phyloP scores from a whole-genome alignment of 164 flowering plant genomes.

The Nelumbo lutea region DNA sequence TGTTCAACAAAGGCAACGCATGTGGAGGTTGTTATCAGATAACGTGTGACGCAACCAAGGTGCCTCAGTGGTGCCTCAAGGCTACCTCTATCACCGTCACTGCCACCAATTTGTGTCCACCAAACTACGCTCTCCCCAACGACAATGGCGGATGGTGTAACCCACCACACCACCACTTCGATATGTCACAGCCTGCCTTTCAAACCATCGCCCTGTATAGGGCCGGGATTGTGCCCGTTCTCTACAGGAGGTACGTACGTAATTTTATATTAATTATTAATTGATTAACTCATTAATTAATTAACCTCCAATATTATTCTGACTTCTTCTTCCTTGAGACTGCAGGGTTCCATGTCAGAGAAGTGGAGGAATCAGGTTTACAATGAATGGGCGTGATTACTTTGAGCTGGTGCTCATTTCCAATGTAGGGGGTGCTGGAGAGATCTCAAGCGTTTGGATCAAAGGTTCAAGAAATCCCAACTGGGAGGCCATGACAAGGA shows the following conservation, averaged over 20 bases:
- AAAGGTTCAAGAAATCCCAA: slow-evolving; percentile 28
- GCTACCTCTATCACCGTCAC: slow-evolving; percentile 33
- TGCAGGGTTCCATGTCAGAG: slow-evolving; percentile 48
- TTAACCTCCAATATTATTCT: too few species aligned
- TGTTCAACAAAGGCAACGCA: slow-evolving; percentile 37
- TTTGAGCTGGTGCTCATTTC: slow-evolving; percentile 46
- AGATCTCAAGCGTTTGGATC: slow-evolving; percentile 33
- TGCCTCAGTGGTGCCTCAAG: slow-evolving; percentile 30
- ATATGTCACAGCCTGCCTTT: slow-evolving; percentile 29
- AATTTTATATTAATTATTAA: not conserved
- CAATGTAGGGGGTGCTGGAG: slow-evolving; percentile 53
- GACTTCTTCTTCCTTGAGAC: not conserved
- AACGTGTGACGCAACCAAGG: slow-evolving; percentile 25
- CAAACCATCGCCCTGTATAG: slow-evolving; percentile 32
- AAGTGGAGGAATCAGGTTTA: slow-evolving; percentile 49
- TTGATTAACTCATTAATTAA: too few species aligned
- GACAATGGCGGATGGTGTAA: slow-evolving; percentile 33
- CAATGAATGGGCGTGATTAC: slow-evolving; percentile 44
- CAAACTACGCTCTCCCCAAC: too few species aligned
- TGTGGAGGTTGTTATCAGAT: slow-evolving; percentile 48
- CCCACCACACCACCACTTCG: too few species aligned
- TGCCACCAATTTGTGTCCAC: slow-evolving; percentile 8
- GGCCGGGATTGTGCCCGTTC: slow-evolving; percentile 55
- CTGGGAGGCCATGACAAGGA: slow-evolving; percentile 47
- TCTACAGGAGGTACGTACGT: slow-evolving; percentile 28